Evolutionary conservation across 192 early-diverging fungal genomes (phyloP), one percentile per base, ranked within the genome.

Genomic region (Podila epigama): DNA sequence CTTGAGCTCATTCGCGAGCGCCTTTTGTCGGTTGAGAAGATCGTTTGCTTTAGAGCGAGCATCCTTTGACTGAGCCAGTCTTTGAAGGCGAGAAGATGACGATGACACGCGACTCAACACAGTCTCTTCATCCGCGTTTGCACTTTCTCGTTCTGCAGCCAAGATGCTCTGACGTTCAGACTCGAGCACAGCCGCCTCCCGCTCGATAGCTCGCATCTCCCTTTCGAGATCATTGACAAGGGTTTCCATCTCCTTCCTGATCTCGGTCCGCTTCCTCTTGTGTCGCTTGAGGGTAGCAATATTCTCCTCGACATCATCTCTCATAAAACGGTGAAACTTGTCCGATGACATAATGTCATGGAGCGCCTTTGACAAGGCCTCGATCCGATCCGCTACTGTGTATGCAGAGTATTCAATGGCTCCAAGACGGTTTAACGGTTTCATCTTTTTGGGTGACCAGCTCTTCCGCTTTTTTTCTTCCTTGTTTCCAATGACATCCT

Each of bases 221-320:
- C 66, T 22, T 29, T 77, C 73, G 3, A 77, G 48, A 13, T 77
- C 73, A 7, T 77, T 65, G 0, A 58, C 63, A 25, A 59, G 55
- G 0, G 48, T 63, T 22, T 77, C 73, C 2, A 77, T 31, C 33
- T 77, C 73, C 39, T 77, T 77, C 12, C 66, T 52, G 31, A 63
- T 55, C 32, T 77, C 66, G 12, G 65, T 42, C 3, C 73, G 52
- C 32, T 77, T 77, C 25, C 73, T 31, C 44, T 68, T 77, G 22
- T 68, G 65, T 31, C 73, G 65, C 56, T 77, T 77, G 13, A 68
- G 40, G 1, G 60, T 27, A 10, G 60, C 64, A 32, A 77, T 68
- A 27, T 63, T 68, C 20, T 77, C 73, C 32, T 77, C 73, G 40
- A 77, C 73, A 12, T 77, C 55, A 20, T 77, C 60, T 12, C 73